Percentiles rank a stretch among this genome's conserved stretches.
phyloP scores from a whole-genome alignment of 257 asterid genomes.

The Primulina tabacum region DNA sequence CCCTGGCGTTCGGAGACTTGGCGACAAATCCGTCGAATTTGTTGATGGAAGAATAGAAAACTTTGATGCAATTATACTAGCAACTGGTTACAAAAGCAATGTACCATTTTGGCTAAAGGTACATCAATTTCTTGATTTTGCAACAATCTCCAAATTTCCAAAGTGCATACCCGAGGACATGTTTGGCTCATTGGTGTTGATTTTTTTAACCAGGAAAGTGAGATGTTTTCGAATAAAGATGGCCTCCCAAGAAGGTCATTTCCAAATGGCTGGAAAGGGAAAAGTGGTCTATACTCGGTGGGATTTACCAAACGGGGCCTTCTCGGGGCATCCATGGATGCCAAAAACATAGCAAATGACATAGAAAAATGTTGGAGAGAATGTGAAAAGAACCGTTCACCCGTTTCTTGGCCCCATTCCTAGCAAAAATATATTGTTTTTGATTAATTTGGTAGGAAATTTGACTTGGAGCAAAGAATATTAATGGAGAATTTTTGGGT shows the following conservation, averaged over 20 bases:
- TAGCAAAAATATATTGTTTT: slow-evolving; percentile 24
- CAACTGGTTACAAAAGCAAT: slow-evolving; percentile 37
- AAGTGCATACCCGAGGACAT: slow-evolving; percentile 3
- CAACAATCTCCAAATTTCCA: not conserved
- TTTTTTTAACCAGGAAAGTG: slow-evolving; percentile 46
- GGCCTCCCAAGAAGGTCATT: slow-evolving; percentile 87
- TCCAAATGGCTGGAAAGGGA: slow-evolving; percentile 97
- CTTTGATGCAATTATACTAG: slow-evolving; percentile 34
- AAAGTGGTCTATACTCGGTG: slow-evolving; percentile 80
- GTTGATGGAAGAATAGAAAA: slow-evolving; percentile 24
- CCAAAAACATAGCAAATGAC: slow-evolving; percentile 72
- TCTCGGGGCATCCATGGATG: slow-evolving; percentile 94
- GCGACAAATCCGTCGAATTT: slow-evolving; percentile 22
- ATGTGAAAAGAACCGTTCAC: slow-evolving; percentile 30
- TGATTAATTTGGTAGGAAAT: slow-evolving; percentile 23
- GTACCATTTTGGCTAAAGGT: slow-evolving; percentile 35
- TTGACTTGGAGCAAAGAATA: slow-evolving; percentile 21
- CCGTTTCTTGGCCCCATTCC: slow-evolving; percentile 24
- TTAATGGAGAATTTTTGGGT: slow-evolving; percentile 37
- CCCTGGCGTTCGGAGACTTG: slow-evolving; percentile 26
- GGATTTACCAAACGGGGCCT: slow-evolving; percentile 99
- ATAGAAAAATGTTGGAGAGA: slow-evolving; percentile 40
- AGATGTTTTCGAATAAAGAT: slow-evolving; percentile 78
- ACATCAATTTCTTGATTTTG: not conserved
- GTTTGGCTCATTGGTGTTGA: slow-evolving; percentile 22